Evolutionary conservation across 2,329 filamentous ascomycete species (phyloP), one percentile per base, ranked within the genome.

Genomic region (Pseudocercospora crystallina): DNA sequence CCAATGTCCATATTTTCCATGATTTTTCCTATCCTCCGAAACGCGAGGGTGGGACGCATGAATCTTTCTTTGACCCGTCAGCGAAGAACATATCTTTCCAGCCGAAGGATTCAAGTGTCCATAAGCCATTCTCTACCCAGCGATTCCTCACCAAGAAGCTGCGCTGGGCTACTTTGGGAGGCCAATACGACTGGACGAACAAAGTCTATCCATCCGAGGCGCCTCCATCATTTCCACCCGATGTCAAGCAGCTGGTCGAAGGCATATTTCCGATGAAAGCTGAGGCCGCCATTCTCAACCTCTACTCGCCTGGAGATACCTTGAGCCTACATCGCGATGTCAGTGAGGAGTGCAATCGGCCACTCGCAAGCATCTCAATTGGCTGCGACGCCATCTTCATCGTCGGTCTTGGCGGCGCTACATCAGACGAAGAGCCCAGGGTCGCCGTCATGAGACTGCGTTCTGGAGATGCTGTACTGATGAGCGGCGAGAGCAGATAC

Each of bases 141-240:
- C 84, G 85, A 63, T 82, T 92, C 29, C 76, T 97, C 37, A 81
- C 85, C 50, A 87, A 85, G 56, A 91, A 89, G 55, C 80, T 97
- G 17, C 89, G 92, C 60, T 99, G 94, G 94, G 82, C 95, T 36
- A 97, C 92, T 0, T 80, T 99, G 2, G 94, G 94, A 43, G 92
- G 90, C 0, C 94, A 97, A 69, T 97, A 97, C 69, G 89, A 97
- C 73, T 97, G 92, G 94, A 95, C 90, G 0, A 81, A 83, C 49
- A 91, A 95, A 59, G 74, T 82, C 10, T 97, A 97, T 65, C 90
- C 91, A 0, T 68, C 76, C 8, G 77, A 79, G n/a, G 53, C 68
- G 3, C 85, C 87, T 1, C 89, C 89, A 0, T 63, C 73, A 0
- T 96, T 96, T 61, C 91, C 92, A 0, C 35, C 68, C 1, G 90